Conservation (phyloP, 208 protist species). For the Trypanosoma caninum region DNA sequence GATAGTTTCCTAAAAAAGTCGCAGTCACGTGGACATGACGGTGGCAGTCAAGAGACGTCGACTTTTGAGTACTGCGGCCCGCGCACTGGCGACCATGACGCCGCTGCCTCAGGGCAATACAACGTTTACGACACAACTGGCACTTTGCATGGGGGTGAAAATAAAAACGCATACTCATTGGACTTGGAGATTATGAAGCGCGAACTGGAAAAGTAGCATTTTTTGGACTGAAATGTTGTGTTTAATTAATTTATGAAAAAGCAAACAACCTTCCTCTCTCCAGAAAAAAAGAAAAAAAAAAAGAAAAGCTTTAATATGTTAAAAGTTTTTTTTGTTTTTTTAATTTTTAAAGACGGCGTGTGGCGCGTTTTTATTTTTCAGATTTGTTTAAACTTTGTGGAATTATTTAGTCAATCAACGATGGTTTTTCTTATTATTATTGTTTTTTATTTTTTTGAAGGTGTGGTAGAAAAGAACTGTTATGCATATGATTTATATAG, state of each 20-base stretch:
- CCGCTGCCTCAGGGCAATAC: neutral
- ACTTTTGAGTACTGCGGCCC: no score
- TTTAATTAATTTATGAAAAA: no score
- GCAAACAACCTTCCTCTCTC: neutral
- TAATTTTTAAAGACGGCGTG: neutral
- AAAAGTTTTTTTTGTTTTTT: neutral
- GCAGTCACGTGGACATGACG: no score
- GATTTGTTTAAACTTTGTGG: no score
- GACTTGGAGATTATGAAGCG: conserved; percentile 66
- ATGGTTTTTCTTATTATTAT: no score
- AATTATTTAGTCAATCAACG: no score
- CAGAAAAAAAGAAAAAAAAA: neutral
- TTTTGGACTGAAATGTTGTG: neutral
- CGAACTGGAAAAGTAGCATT: conserved; percentile 19
- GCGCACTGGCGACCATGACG: neutral
- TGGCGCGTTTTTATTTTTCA: no score
- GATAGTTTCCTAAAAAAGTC: no score
- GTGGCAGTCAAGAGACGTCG: no score
- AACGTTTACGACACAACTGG: neutral
- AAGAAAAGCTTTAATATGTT: neutral
- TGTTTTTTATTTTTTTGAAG: no score
- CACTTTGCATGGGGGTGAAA: neutral
- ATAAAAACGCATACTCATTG: conserved; percentile 26
- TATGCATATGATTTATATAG: no score
- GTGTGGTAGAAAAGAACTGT: no score